Evolutionary conservation across 805 yeast genomes (phyloP).

Genomic region (Tetrapisispora taiwanensis): DNA sequence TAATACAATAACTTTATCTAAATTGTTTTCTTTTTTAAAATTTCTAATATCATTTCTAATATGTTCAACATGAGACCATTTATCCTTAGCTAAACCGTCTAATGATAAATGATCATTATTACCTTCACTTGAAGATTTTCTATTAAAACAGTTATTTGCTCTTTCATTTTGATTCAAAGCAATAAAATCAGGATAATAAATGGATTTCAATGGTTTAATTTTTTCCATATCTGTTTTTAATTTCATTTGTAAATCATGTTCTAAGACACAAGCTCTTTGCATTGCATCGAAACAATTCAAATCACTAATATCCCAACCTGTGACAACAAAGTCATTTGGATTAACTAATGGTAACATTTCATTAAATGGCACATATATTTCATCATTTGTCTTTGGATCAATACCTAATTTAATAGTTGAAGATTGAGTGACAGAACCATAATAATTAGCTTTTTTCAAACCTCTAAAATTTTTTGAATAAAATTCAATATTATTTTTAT

Average conservation of each 20-base stretch:
- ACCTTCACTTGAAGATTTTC: background rate
- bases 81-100: slow-evolving; percentile 43
- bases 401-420: slow-evolving; percentile 85
- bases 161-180: slow-evolving; percentile 89
- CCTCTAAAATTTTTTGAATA: slow-evolving; percentile 64
- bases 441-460: slow-evolving; percentile 66
- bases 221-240: slow-evolving; percentile 53
- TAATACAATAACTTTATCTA: slow-evolving; percentile 81
- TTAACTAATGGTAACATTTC: slow-evolving; percentile 76
- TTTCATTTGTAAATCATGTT: slow-evolving; percentile 71
- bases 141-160: slow-evolving; percentile 74
- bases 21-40: slow-evolving; percentile 59
- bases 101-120: slow-evolving; percentile 30
- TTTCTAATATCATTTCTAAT: slow-evolving; percentile 75
- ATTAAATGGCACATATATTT: slow-evolving; percentile 87
- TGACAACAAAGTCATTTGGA: slow-evolving; percentile 82
- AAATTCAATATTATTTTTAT: slow-evolving; percentile 67
- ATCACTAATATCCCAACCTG: slow-evolving; percentile 91
- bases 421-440: slow-evolving; percentile 89
- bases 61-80: slow-evolving; percentile 84
- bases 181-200: slow-evolving; percentile 93
- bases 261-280: slow-evolving; percentile 79
- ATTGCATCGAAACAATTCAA: slow-evolving; percentile 65
- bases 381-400: slow-evolving; percentile 63
- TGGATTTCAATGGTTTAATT: slow-evolving; percentile 65